Percentiles rank a stretch among this genome's conserved stretches.
Conservation (phyloP, 2,329 filamentous ascomycete species). For the Cladophialophora immunda region DNA sequence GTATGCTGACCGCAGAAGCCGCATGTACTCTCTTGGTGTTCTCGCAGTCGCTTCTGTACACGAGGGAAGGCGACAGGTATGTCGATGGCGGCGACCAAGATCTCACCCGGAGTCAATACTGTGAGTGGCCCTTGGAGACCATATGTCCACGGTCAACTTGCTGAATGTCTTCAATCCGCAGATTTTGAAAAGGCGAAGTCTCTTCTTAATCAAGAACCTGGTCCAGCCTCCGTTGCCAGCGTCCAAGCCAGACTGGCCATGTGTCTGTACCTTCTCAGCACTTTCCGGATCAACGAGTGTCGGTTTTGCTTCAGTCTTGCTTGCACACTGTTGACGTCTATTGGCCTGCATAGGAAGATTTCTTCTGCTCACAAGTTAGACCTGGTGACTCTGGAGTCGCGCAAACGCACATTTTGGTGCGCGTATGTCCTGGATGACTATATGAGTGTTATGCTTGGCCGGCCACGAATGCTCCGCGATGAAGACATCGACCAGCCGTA, state of each 20-base stretch:
- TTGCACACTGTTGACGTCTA: slow-evolving; percentile 50
- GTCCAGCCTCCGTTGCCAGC: slow-evolving; percentile 59
- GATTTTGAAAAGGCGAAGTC: slow-evolving; percentile 38
- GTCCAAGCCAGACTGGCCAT: slow-evolving; percentile 64
- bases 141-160: background rate
- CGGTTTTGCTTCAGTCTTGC: slow-evolving; percentile 64
- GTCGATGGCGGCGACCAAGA: slow-evolving; percentile 31
- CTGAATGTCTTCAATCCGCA: background rate
- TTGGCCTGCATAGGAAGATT: slow-evolving; percentile 51
- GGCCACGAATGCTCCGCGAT: slow-evolving; percentile 68
- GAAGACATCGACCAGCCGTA: slow-evolving; percentile 70
- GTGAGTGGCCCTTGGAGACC: slow-evolving; percentile 8
- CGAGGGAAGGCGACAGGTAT: slow-evolving; percentile 26
- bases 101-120: slow-evolving; percentile 29
- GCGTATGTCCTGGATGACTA: slow-evolving; percentile 71
- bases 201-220: slow-evolving; percentile 51
- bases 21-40: slow-evolving; percentile 50
- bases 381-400: slow-evolving; percentile 58
- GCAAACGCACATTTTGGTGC: slow-evolving; percentile 69
- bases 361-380: slow-evolving; percentile 44
- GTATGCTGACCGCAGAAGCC: slow-evolving; percentile 43
- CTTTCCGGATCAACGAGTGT: slow-evolving; percentile 63
- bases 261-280: slow-evolving; percentile 63
- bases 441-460: slow-evolving; percentile 68
- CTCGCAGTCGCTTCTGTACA: slow-evolving; percentile 37